A percentile compares a stretch with the other conserved stretches of the same genome.
These are phyloP conservation scores for Aspergillus nanangensis DNA, from an alignment of 495 filamentous ascomycete genomes.

Conservation along the genomic window DNA sequence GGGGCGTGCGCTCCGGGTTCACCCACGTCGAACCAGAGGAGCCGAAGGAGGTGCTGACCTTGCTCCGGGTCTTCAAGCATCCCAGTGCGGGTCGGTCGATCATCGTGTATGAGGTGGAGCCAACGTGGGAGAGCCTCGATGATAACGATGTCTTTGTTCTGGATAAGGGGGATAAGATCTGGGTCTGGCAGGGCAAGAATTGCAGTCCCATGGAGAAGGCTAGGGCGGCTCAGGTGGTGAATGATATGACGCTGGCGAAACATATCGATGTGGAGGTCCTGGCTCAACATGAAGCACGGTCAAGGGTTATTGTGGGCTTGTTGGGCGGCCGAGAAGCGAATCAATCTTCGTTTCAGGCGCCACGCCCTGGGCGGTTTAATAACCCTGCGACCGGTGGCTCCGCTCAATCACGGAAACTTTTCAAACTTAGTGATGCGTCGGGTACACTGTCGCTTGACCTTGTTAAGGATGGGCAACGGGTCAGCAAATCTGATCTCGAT, in stretches of 20 bases:
- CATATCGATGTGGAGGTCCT: constrained; percentile 59
- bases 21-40: constrained; percentile 49
- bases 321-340: constrained; percentile 46
- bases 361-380: constrained; percentile 32
- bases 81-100: constrained; percentile 38
- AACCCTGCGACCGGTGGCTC: constrained; percentile 13
- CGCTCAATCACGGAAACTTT: constrained; percentile 33
- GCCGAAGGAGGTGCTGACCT: constrained; percentile 34
- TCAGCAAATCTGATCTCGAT: constrained; percentile 42
- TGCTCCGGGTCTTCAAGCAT: constrained; percentile 57
- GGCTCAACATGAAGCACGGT: constrained; percentile 51
- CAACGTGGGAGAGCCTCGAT: constrained; percentile 55
- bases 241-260: constrained; percentile 57
- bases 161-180: constrained; percentile 56
- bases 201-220: constrained; percentile 63
- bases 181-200: constrained; percentile 60
- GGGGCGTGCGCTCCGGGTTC: constrained; percentile 59
- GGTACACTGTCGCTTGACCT: constrained; percentile 48
- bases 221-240: constrained; percentile 58
- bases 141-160: constrained; percentile 60
- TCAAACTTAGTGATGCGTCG: constrained; percentile 51
- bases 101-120: constrained; percentile 59
- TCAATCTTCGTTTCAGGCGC: constrained; percentile 24
- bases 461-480: constrained; percentile 43
- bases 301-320: constrained; percentile 46